Base-by-base conservation (phyloP, 1,284 basidiomycete genomes). In the Cystobasidium sp. region DNA sequence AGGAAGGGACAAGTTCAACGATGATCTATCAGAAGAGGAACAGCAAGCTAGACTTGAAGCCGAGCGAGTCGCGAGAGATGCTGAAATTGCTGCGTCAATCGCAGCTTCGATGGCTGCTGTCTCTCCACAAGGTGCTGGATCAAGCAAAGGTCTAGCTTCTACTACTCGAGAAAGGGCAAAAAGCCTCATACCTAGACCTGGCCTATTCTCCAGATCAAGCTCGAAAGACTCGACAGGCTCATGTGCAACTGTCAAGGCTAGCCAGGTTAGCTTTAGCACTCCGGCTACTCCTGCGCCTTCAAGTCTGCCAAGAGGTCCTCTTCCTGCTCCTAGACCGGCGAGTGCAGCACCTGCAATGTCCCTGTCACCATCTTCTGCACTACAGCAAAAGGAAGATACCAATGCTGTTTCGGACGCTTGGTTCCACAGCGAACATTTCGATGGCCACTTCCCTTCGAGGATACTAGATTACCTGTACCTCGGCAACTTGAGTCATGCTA, bases 381-480 rank as follows among this genome's bases (percentile, higher is more conserved):
- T 24, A 3, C 74, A 72, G 59, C 22, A 14, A 3, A n/a, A 56
- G 16, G 22, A 41, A 5, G 22, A 59, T 12, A 22, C 31, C 8
- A 44, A 72, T 56, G 72, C 77, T 71, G 80, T 52, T 81, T 12
- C 66, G 77, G 88, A 90, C 82, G 86, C 89, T 10, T 98, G 95
- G 95, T 97, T 97, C 83, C 90, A 93, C 79, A 92, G 94, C 82
- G 86, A 88, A 49, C 85, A 92, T 75, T 99, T 98, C 81, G 94
- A 99, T 80, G 95, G 95, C 37, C 93, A 91, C 78, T 95, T 99
- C 84, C 95, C 96, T 7, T 94, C 92, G 80, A 87, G 94, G 43
- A 94, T 99, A 77, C 83, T 97, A 75, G 93, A 93, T 52, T 96
- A 94, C 84, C 86, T 99, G 52, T 99, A 98, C 84, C 88, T 99